Evolutionary conservation across 169 alveolate species (phyloP), one percentile per base, ranked within the genome.

Genomic region (Babesia sp.): DNA sequence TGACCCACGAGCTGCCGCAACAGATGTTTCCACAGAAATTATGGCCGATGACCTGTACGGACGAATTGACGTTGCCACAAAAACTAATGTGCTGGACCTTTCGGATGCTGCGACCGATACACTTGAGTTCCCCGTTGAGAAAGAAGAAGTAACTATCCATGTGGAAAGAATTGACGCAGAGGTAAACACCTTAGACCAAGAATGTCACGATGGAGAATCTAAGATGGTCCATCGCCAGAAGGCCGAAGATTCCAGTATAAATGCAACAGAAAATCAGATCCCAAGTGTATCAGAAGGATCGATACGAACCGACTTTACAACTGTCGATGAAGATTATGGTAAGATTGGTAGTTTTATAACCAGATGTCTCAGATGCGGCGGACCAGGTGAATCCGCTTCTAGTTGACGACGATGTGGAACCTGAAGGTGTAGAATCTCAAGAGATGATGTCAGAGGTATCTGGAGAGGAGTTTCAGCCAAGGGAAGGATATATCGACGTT

Each of bases 331-430:
- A 39, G 46, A 39, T 39, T 39, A 39, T 14, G 46, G 46, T 39
- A 39, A 9, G 8, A 9, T 8, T 9, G 14, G 8, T 8, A 8
- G 14, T 9, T 9, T 8, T 39, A 14, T 39, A 8, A 39, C 24
- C 59, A 51, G 18, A 39, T 45, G 22, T 14, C 12, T 37, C 66
- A 22, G 69, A 71, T 1, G 55, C 45, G 14, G 59, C 22, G 34
- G 70, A 44, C 42, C 46, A 28, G 48, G 24, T 41, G 16, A 71
- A 71, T 26, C 81, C 81, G 24, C 69, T 71, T 22, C 81, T 71
- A 12, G 46, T 41, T 3, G 71, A 44, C 3, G 56, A 61, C 29
- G 44, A 24, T 29, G 34, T 34, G 1, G 81, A 71, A 1, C 34
- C 29, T 22, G 70, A 54, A 29, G 0, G 24, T 11, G 20, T 14